phyloP scores from a whole-genome alignment of 108 stramenopile genomes.

The Pseudonitzschia multiseries region DNA sequence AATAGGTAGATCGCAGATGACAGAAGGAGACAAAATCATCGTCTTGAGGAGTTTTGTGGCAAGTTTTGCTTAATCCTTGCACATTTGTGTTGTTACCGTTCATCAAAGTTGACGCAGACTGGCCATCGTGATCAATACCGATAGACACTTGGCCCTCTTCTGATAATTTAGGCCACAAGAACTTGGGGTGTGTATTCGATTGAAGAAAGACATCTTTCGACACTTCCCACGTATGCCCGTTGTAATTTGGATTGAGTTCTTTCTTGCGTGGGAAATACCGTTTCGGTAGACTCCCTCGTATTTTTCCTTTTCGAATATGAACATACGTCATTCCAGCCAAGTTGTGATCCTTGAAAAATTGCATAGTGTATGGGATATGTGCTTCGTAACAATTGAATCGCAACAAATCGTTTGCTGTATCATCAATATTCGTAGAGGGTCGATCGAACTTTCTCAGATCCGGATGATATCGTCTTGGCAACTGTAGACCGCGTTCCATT shows the following conservation, averaged over 20 bases:
- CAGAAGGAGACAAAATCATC: slow-evolving; percentile 12
- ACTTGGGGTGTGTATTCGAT: slow-evolving; percentile 24
- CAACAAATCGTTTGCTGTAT: slow-evolving; percentile 34
- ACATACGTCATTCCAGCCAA: slow-evolving; percentile 81
- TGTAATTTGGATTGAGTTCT: slow-evolving; percentile 28
- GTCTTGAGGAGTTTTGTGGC: not conserved
- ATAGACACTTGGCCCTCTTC: not conserved
- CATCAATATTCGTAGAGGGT: slow-evolving; percentile 13
- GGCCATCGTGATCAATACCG: not conserved
- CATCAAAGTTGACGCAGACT: not conserved
- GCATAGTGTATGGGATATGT: slow-evolving; percentile 91
- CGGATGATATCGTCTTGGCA: slow-evolving; percentile 64
- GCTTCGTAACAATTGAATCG: slow-evolving; percentile 87
- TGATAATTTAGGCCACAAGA: slow-evolving; percentile 21
- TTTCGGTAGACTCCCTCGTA: slow-evolving; percentile 57
- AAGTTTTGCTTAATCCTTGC: not conserved
- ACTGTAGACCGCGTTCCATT: slow-evolving; percentile 74
- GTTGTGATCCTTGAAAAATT: slow-evolving; percentile 82
- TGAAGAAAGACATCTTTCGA: slow-evolving; percentile 22
- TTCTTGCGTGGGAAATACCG: slow-evolving; percentile 22
- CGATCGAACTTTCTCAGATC: slow-evolving; percentile 65
- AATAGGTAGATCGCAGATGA: slow-evolving; percentile 4
- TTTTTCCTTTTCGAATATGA: slow-evolving; percentile 55
- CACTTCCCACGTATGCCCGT: not conserved
- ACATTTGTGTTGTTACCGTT: not conserved